Evolutionary conservation across 352 stramenopile species (phyloP), one percentile per base, ranked within the genome.

Genomic region (Phytophthora citricola): DNA sequence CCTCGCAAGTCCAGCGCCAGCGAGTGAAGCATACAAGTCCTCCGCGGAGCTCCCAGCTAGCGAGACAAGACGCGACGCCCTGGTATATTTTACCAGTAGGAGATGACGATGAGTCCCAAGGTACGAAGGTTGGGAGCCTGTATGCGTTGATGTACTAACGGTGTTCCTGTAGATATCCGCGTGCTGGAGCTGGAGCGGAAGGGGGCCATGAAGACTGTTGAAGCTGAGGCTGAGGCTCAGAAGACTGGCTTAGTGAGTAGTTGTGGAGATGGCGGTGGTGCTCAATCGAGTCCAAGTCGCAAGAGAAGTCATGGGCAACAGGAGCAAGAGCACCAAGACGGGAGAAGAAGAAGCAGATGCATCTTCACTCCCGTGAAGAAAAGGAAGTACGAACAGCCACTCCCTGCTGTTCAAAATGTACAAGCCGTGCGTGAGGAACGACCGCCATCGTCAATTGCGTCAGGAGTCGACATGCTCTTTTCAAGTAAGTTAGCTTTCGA

Each of bases 331-430:
- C n/a, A 17, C 40, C 20, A 44, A 38, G 48, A 61, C 24, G 38
- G 17, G 45, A 64, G 43, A 47, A 64, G 31, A 26, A 46, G 63
- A 2, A 60, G 24, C 17, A 49, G 78, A 57, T 89, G 80, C 27
- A 78, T 87, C 26, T 89, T 89, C 48, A 89, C 80, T 10, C 80
- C 80, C 10, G 58, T 85, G 3, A 89, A 89, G 49, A 66, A 79
- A n/a, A 81, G 74, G 54, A 74, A 73, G 46, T 64, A 51, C 17
- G 48, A 63, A 9, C 51, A 58, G 5, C 20, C 39, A 52, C 12
- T 29, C 43, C 20, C 29, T 41, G 36, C 26, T 45, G 48, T 43
- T 27, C 65, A 44, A 15, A 32, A 12, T 22, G 22, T 41, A 17
- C 63, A 63, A 27, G 17, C 4, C 12, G 22, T 5, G 44, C 5